These are phyloP conservation scores for Lasiodiplodia sp. DNA, from an alignment of 2,329 filamentous ascomycete species.

Conservation along the genomic window DNA sequence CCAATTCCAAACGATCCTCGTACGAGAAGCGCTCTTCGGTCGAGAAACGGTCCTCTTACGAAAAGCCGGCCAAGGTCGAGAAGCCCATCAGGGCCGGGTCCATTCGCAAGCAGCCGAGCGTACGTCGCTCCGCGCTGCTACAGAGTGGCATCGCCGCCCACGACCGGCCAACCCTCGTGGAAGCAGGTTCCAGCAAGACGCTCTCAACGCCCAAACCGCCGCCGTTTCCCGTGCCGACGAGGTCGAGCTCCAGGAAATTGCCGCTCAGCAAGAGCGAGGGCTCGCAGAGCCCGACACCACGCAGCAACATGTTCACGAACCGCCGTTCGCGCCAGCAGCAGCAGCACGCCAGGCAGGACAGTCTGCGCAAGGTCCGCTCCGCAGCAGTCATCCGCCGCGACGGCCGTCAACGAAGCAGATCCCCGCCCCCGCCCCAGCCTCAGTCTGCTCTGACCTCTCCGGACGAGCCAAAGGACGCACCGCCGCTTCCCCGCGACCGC, in stretches of 20 bases:
- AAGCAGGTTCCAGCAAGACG: constrained; percentile 46
- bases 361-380: constrained; percentile 83
- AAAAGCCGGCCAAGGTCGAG: constrained; percentile 44
- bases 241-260: constrained; percentile 83
- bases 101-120: constrained; percentile 60
- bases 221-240: constrained; percentile 89
- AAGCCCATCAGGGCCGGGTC: constrained; percentile 41
- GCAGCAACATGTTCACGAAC: constrained; percentile 46
- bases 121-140: constrained; percentile 81
- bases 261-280: constrained; percentile 76
- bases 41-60: constrained; percentile 40
- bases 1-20: constrained; percentile 39
- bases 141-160: constrained; percentile 79
- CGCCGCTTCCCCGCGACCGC: constrained; percentile 76
- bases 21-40: constrained; percentile 47
- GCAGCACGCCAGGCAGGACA: constrained; percentile 63
- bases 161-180: constrained; percentile 68
- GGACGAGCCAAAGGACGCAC: constrained; percentile 70
- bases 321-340: constrained; percentile 51
- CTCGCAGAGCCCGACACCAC: constrained; percentile 75
- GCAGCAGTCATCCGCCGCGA: constrained; percentile 73
- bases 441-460: constrained; percentile 43
- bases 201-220: constrained; percentile 57
- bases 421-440: constrained; percentile 15
- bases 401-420: constrained; percentile 72